phyloP scores from a whole-genome alignment of 2,329 filamentous ascomycete species.

The Xylaria sp. region DNA sequence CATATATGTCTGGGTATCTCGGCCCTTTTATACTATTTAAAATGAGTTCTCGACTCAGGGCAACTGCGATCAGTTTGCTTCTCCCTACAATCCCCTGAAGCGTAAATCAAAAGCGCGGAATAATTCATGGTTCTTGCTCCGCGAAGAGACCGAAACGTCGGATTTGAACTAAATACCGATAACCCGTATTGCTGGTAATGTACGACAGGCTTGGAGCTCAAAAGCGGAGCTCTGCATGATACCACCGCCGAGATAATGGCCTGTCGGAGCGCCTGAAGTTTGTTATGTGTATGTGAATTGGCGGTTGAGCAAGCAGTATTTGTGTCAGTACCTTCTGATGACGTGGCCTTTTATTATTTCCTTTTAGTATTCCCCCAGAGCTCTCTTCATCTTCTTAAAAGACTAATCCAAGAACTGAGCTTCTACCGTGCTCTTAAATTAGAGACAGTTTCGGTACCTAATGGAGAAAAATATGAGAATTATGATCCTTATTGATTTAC shows the following conservation, averaged over 20 bases:
- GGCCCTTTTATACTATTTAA: constrained; percentile 29
- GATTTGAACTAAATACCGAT: constrained; percentile 43
- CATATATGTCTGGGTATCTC: constrained; percentile 40
- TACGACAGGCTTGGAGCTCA: constrained; percentile 37
- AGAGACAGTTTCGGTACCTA: constrained; percentile 57
- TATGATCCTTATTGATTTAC: constrained; percentile 40
- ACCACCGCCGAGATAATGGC: constrained; percentile 41
- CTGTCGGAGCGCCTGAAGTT: constrained; percentile 43
- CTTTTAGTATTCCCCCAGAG: constrained; percentile 57
- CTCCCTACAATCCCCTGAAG: constrained; percentile 9
- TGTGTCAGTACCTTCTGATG: constrained; percentile 48
- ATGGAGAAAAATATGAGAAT: constrained; percentile 51
- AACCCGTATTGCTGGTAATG: constrained; percentile 39
- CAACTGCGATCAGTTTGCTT: constrained; percentile 11
- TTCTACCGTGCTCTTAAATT: constrained; percentile 46
- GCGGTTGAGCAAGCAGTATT: constrained; percentile 54
- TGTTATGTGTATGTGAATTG: constrained; percentile 52
- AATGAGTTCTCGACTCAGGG: constrained; percentile 27
- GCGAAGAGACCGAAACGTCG: constrained; percentile 36
- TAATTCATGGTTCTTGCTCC: constrained; percentile 38
- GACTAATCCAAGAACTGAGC: constrained; percentile 55
- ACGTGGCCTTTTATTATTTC: constrained; percentile 57
- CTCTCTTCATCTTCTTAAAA: constrained; percentile 52
- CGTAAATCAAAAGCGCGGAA: constrained; percentile 29
- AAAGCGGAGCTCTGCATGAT: constrained; percentile 43